A percentile compares a stretch with the other conserved stretches of the same genome.
These are phyloP conservation scores for Termitomyces sp. DNA, from an alignment of 768 basidiomycete genomes.

Conservation along the genomic window DNA sequence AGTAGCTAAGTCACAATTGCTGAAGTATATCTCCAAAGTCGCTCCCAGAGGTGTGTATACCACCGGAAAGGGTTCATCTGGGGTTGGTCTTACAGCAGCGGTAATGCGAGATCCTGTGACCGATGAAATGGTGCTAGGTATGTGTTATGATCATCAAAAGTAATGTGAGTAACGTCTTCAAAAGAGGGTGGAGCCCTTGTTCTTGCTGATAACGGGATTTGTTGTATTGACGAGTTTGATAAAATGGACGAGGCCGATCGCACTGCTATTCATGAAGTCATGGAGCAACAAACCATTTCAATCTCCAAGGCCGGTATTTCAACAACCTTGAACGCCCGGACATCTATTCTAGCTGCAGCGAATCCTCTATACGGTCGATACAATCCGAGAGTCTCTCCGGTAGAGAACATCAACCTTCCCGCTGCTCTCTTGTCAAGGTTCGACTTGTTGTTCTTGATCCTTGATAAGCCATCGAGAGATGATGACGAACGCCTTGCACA, in stretches of 20 bases:
- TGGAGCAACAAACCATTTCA: constrained; percentile 99
- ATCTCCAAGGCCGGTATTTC: constrained; percentile 99
- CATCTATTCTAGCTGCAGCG: constrained; percentile 95
- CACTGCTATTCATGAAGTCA: constrained; percentile 99
- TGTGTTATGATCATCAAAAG: constrained; percentile 20
- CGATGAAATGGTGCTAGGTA: constrained; percentile 98
- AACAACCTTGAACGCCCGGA: constrained; percentile 95
- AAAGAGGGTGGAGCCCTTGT: constrained; percentile 99
- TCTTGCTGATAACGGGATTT: constrained; percentile 97
- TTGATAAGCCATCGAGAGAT: constrained; percentile 92
- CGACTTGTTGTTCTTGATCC: constrained; percentile 92
- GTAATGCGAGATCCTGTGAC: constrained; percentile 99
- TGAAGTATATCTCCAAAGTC: constrained; percentile 98
- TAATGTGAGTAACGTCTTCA: background rate
- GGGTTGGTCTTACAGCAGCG: constrained; percentile 97
- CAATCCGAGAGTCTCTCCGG: constrained; percentile 95
- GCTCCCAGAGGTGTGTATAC: constrained; percentile 98
- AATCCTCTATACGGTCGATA: constrained; percentile 98
- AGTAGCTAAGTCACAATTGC: constrained; percentile 94
- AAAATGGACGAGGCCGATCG: constrained; percentile 99
- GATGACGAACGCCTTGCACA: constrained; percentile 95
- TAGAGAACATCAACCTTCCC: constrained; percentile 98
- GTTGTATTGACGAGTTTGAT: constrained; percentile 99
- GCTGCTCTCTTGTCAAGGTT: constrained; percentile 95
- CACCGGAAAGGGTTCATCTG: constrained; percentile 97